These are phyloP conservation scores for Trypanosoma avium DNA, from an alignment of 208 protist species.

Conservation along the genomic window DNA sequence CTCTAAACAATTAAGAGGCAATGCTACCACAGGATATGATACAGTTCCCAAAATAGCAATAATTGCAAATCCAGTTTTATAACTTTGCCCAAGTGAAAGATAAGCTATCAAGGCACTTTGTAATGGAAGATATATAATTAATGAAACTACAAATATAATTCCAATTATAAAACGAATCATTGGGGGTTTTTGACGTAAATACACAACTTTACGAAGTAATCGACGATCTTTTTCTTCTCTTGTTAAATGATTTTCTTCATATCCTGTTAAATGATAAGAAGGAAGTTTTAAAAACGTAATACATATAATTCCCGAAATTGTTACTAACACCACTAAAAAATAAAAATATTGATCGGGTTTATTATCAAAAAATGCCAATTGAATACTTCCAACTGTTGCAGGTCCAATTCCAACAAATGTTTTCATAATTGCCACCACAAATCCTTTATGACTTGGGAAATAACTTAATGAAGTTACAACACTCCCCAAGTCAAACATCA, in stretches of 20 bases:
- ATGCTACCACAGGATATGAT: no score
- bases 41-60: no score
- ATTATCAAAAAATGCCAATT: slow-evolving; percentile 36
- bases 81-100: no score
- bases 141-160: slow-evolving; percentile 29
- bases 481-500: slow-evolving; percentile 50
- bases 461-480: slow-evolving; percentile 43
- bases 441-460: slow-evolving; percentile 45
- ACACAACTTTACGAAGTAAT: slow-evolving; percentile 31
- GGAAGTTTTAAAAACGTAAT: slow-evolving; percentile 38
- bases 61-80: no score
- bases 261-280: slow-evolving; percentile 44
- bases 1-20: no score
- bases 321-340: slow-evolving; percentile 34
- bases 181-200: slow-evolving; percentile 29
- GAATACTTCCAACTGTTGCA: slow-evolving; percentile 37
- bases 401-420: slow-evolving; percentile 39
- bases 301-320: slow-evolving; percentile 29
- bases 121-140: slow-evolving; percentile 2
- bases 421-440: slow-evolving; percentile 41
- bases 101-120: no score
- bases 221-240: slow-evolving; percentile 28
- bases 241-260: slow-evolving; percentile 32
- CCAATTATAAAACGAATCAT: slow-evolving; percentile 37
- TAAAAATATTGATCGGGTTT: slow-evolving; percentile 37